Base-by-base conservation (phyloP, 768 basidiomycete species). In the Daedaleopsis sinensis region DNA sequence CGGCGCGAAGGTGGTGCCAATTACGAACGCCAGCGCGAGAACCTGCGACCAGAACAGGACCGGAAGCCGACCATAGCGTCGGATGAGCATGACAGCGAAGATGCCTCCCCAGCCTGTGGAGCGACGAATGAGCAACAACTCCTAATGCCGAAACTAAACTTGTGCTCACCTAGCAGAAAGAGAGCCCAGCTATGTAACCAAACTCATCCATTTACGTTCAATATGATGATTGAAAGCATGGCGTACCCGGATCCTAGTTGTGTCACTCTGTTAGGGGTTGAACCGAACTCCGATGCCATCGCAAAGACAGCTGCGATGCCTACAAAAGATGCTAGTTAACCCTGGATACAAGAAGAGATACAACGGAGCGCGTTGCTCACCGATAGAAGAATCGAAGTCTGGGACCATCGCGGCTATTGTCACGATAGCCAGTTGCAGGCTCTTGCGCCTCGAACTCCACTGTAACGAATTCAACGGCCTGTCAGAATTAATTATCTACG, bases 41-140 rank as follows among this genome's bases (percentile, higher is more conserved):
- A 49, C 62, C 84, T 86, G 52, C 0, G 85, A 84, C 89, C 89
- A 90, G 74, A 89, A 89, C 32, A 90, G 72, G 15, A 88, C 75
- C 0, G 87, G 86, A 1, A 90, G 78, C 39, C 89, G 82, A 10
- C 89, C 89, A 54, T 74, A 80, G n/a, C 85, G 82, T 42, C 86
- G 78, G 68, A 88, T 83, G 23, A 87, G 69, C 75, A 88, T 84
- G 12, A 87, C 84, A 16, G 81, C 80, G 59, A 83, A 74, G 18
- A 86, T 55, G n/a, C 84, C 83, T 46, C 86, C 85, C 78, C 82
- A 83, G n/a, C 86, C 85, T 81, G 67, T 48, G 9, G 56, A 47
- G 9, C 6, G 21, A 23, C 27, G 53, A 7, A 52, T 10, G 18
- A 15, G n/a, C n/a, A n/a, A n/a, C n/a, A n/a, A n/a, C n/a, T n/a